Evolutionary conservation across 2,329 filamentous ascomycete genomes (phyloP).

Genomic region (Exophiala lecanii-corni): DNA sequence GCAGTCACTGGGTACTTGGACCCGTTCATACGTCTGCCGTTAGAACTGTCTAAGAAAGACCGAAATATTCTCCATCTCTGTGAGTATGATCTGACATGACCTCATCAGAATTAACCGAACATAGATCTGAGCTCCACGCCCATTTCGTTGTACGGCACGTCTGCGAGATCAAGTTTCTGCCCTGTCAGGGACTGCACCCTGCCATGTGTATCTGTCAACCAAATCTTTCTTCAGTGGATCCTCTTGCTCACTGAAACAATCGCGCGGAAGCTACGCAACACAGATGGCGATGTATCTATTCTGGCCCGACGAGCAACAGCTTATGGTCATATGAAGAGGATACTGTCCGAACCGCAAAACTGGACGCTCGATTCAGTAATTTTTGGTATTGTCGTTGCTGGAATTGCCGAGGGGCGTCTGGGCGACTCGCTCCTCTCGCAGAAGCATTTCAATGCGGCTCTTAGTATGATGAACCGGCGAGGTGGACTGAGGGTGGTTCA

Average conservation of each 20-base stretch:
- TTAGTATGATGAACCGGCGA: not conserved
- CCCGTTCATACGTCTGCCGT: not conserved
- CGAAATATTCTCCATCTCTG: not conserved
- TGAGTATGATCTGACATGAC: not conserved
- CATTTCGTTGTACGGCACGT: not conserved
- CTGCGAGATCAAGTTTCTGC: not conserved
- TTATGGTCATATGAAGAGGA: not conserved
- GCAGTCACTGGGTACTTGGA: not conserved
- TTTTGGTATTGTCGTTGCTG: not conserved
- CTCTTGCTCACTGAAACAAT: not conserved
- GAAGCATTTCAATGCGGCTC: not conserved
- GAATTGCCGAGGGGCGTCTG: not conserved
- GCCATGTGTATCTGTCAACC: not conserved
- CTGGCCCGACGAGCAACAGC: not conserved
- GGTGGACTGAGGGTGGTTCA: not conserved
- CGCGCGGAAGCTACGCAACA: not conserved
- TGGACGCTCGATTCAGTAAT: not conserved
- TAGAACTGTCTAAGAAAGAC: slow-evolving; percentile 1
- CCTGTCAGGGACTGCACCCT: not conserved
- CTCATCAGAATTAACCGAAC: not conserved
- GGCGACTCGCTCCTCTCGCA: not conserved
- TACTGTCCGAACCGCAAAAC: not conserved
- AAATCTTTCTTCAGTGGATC: not conserved
- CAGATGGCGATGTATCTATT: not conserved
- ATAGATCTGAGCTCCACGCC: not conserved